Base-by-base conservation (phyloP, 2,329 filamentous ascomycete species). In the Tolypocladium ovalisporum region DNA sequence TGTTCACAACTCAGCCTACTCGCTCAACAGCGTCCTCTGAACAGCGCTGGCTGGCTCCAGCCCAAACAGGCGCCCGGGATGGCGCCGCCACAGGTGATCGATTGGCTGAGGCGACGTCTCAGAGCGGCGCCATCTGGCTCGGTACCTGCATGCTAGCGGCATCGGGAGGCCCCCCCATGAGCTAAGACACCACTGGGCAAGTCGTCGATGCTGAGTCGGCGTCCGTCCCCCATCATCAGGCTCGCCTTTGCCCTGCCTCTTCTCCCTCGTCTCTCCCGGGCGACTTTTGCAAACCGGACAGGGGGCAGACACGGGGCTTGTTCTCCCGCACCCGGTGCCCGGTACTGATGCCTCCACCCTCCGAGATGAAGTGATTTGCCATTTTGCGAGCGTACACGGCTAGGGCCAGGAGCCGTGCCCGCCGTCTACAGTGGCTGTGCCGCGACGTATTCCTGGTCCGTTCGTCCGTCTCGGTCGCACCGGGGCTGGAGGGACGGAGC, bases 51-150 rank as follows among this genome's bases (percentile, higher is more conserved):
- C 36, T 44, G 40, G 40, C 40, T 12, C 40, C n/a, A 24, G 10
- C 5, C n/a, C 40, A 24, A 42, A 39, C 37, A 12, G 40, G 40
- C 40, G 44, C 44, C 24, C 34, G 58, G 52, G 57, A 55, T 39
- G 56, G 57, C 57, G 57, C 55, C 55, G 53, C 47, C 37, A 44
- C 37, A 19, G 36, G 15, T 17, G 37, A 29, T 58, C 62, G 67
- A 69, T 71, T 71, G 69, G 69, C 62, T 60, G 54, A 49, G 59
- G 58, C 60, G 56, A 63, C 65, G 70, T 72, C 70, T 72, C 70
- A 70, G 63, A n/a, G 57, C 65, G 63, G 58, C 62, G 44, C 44
- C 44, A 29, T 32, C 42, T 19, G 44, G 17, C 47, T 34, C 53
- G 49, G 64, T 66, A 66, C 65, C 65, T 67, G 65, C 63, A 63